Conservation (phyloP, 805 yeast species). For the Yarrowia sp. region DNA sequence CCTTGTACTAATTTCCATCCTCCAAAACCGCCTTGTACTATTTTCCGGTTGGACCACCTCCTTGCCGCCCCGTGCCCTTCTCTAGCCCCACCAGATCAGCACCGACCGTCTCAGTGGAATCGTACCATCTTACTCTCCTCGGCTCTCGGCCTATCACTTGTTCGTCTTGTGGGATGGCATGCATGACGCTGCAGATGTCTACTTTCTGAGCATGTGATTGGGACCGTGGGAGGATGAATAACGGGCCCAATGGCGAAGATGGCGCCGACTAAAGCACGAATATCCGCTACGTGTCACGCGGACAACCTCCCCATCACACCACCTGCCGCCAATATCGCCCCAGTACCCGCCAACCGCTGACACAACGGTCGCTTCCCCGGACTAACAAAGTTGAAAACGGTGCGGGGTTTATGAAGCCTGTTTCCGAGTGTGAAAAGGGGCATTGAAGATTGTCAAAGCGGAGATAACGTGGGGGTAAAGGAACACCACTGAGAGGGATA, state of each 20-base stretch:
- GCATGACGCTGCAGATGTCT: conserved; percentile 22
- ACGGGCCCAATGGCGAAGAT: no score
- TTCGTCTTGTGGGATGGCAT: conserved; percentile 16
- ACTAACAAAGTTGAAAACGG: conserved; percentile 2
- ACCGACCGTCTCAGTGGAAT: background rate
- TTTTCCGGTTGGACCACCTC: no score
- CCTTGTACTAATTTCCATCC: no score
- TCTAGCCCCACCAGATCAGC: no score
- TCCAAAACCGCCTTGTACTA: no score
- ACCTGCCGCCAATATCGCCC: no score
- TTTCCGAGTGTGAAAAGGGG: background rate
- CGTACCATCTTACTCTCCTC: conserved; percentile 16
- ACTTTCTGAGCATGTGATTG: conserved; percentile 30
- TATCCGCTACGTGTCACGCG: background rate
- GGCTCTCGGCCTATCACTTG: conserved; percentile 32
- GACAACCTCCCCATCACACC: background rate
- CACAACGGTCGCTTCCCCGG: conserved; percentile 19
- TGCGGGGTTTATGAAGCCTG: conserved; percentile 14
- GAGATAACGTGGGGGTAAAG: conserved; percentile 1
- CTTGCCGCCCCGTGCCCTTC: no score
- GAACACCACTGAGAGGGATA: no score
- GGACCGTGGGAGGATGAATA: background rate
- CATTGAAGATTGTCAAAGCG: background rate
- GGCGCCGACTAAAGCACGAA: no score
- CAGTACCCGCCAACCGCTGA: background rate